Evolutionary conservation across 352 stramenopile species (phyloP).

Genomic region (Globisporangium polare): DNA sequence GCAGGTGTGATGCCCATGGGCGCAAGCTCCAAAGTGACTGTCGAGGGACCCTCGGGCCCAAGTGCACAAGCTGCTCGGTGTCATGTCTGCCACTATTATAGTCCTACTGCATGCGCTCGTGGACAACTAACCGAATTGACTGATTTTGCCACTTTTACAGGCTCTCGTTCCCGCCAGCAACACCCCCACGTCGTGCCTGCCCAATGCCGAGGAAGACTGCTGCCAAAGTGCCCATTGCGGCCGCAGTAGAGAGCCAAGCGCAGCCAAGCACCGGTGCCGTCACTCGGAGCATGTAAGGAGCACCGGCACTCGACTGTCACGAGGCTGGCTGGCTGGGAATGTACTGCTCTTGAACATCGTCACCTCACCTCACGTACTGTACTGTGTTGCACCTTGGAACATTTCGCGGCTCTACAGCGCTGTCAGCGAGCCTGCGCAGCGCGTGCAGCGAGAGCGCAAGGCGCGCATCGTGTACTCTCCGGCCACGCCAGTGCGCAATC

Average conservation of each 20-base stretch:
- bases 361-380: not conserved
- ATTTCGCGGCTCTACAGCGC: not conserved
- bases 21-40: not conserved
- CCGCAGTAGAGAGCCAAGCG: not conserved
- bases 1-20: too few relatives aligned
- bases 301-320: not conserved
- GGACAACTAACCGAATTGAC: not conserved
- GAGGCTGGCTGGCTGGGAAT: not conserved
- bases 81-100: not conserved
- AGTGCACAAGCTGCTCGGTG: not conserved
- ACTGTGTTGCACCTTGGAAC: not conserved
- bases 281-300: not conserved
- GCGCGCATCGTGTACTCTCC: slow-evolving; percentile 21
- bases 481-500: not conserved
- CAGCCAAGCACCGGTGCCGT: not conserved
- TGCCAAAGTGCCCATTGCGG: not conserved
- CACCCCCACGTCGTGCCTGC: not conserved
- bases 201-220: not conserved
- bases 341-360: not conserved
- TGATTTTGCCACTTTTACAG: not conserved
- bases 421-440: not conserved
- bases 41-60: not conserved
- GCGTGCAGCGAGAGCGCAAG: slow-evolving; percentile 15
- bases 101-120: not conserved
- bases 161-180: not conserved